Evolutionary conservation across 2,329 filamentous ascomycete genomes (phyloP).

Genomic region (Pseudomassariella vexata): DNA sequence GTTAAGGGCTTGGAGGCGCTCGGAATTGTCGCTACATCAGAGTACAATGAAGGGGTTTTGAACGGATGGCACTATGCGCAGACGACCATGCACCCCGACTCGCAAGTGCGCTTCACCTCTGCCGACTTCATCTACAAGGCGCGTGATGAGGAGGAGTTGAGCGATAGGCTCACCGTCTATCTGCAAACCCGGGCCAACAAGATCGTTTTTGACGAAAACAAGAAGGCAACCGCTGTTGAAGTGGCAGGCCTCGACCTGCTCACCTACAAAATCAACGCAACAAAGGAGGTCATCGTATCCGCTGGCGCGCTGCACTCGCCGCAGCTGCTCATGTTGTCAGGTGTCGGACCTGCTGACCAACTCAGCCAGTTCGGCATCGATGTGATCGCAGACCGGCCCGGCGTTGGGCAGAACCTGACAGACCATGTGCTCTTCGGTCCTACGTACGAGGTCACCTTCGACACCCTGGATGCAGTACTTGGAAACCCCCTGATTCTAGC

Average conservation of each 20-base stretch:
- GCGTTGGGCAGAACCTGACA: slow-evolving; percentile 10
- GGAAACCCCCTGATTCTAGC: slow-evolving; percentile 14
- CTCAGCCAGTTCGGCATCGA: slow-evolving; percentile 5
- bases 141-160: not conserved
- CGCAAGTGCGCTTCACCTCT: slow-evolving; percentile 12
- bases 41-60: slow-evolving; percentile 36
- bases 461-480: slow-evolving; percentile 19
- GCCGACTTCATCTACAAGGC: slow-evolving; percentile 9
- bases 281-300: slow-evolving; percentile 33
- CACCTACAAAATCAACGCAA: slow-evolving; percentile 21
- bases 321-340: slow-evolving; percentile 33
- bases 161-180: slow-evolving; percentile 12
- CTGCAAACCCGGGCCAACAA: slow-evolving; percentile 33
- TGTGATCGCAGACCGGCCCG: slow-evolving; percentile 6
- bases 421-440: slow-evolving; percentile 10
- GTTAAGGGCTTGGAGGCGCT: slow-evolving; percentile 30
- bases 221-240: slow-evolving; percentile 23
- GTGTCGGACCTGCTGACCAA: slow-evolving; percentile 25
- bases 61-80: slow-evolving; percentile 29
- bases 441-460: slow-evolving; percentile 23
- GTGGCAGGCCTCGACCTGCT: slow-evolving; percentile 15
- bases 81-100: slow-evolving; percentile 21
- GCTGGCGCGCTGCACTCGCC: slow-evolving; percentile 33
- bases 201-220: slow-evolving; percentile 34
- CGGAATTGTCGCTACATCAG: slow-evolving; percentile 29